Evolutionary conservation across 208 protist species (phyloP).

Genomic region (Trypanosoma congolense): DNA sequence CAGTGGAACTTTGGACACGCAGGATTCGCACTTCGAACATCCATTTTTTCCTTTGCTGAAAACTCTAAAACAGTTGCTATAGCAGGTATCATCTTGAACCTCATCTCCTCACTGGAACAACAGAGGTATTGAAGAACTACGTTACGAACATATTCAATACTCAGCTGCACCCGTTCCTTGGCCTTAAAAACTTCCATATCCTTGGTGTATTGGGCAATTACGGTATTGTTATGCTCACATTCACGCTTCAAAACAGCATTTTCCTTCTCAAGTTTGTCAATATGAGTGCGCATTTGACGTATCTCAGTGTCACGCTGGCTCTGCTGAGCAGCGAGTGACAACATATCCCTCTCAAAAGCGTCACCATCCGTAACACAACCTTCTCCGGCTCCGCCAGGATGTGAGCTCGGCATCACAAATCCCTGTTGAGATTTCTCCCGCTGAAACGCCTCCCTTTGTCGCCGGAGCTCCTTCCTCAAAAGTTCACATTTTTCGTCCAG

Average conservation of each 20-base stretch:
- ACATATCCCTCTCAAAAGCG: slow-evolving; percentile 48
- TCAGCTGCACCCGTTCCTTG: slow-evolving; percentile 57
- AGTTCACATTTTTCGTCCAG: slow-evolving; percentile 81
- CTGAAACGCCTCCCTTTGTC: slow-evolving; percentile 60
- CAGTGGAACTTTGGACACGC: slow-evolving; percentile 67
- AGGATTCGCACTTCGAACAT: slow-evolving; percentile 53
- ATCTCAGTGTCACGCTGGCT: slow-evolving; percentile 34
- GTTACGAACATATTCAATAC: slow-evolving; percentile 78
- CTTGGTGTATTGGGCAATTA: slow-evolving; percentile 60
- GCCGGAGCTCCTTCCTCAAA: slow-evolving; percentile 69
- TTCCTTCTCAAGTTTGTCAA: slow-evolving; percentile 39
- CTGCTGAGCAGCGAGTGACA: slow-evolving; percentile 34
- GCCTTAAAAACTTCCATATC: slow-evolving; percentile 57
- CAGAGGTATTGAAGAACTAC: slow-evolving; percentile 77
- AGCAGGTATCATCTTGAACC: slow-evolving; percentile 81
- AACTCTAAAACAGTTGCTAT: slow-evolving; percentile 86
- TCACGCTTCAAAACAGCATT: slow-evolving; percentile 46
- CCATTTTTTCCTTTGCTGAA: slow-evolving; percentile 65
- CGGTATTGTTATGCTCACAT: slow-evolving; percentile 56
- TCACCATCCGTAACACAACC: slow-evolving; percentile 27
- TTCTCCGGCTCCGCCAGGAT: slow-evolving; percentile 21
- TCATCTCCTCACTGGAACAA: slow-evolving; percentile 42
- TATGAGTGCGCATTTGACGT: slow-evolving; percentile 7
- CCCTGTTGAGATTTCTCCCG: slow-evolving; percentile 28
- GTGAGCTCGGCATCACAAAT: background rate